These are phyloP conservation scores for Phytophthora nicotianae DNA, from an alignment of 352 stramenopile genomes.

Conservation along the genomic window DNA sequence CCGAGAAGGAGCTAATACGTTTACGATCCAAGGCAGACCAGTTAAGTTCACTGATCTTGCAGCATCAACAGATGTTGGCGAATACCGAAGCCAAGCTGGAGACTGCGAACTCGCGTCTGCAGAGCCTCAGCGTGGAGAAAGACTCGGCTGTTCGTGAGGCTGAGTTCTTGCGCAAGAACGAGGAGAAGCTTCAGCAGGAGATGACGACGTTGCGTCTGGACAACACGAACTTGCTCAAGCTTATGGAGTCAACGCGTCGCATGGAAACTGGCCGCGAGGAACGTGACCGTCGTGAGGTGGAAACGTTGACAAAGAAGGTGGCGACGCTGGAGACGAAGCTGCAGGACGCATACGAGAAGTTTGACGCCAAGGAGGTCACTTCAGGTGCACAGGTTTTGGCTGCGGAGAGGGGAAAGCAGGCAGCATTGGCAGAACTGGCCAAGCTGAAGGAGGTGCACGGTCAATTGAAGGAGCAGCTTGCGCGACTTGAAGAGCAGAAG, in stretches of 20 bases:
- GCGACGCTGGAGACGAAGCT: conserved; percentile 54
- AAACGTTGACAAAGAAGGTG: conserved; percentile 55
- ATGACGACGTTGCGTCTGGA: conserved; percentile 63
- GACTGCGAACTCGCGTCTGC: conserved; percentile 38
- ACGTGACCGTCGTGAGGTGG: conserved; percentile 53
- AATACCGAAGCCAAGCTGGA: conserved; percentile 70
- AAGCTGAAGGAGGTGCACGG: conserved; percentile 45
- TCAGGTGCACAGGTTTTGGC: conserved; percentile 48
- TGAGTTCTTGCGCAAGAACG: conserved; percentile 62
- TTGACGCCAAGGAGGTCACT: conserved; percentile 63
- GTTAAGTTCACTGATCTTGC: conserved; percentile 62
- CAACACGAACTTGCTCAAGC: conserved; percentile 81
- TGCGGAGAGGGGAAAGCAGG: conserved; percentile 65
- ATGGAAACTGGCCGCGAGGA: conserved; percentile 72
- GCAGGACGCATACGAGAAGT: conserved; percentile 67
- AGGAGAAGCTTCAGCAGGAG: conserved; percentile 66
- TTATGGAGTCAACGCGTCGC: conserved; percentile 77
- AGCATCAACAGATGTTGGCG: conserved; percentile 63
- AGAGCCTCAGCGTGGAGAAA: conserved; percentile 58
- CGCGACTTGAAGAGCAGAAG: conserved; percentile 62
- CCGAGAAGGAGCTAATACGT: conserved; percentile 68
- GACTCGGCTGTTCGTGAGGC: conserved; percentile 49
- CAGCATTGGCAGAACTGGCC: conserved; percentile 42
- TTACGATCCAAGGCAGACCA: conserved; percentile 67
- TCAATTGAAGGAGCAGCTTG: conserved; percentile 48